phyloP scores from a whole-genome alignment of 352 stramenopile genomes.

The Phytophthora boehmeriae region DNA sequence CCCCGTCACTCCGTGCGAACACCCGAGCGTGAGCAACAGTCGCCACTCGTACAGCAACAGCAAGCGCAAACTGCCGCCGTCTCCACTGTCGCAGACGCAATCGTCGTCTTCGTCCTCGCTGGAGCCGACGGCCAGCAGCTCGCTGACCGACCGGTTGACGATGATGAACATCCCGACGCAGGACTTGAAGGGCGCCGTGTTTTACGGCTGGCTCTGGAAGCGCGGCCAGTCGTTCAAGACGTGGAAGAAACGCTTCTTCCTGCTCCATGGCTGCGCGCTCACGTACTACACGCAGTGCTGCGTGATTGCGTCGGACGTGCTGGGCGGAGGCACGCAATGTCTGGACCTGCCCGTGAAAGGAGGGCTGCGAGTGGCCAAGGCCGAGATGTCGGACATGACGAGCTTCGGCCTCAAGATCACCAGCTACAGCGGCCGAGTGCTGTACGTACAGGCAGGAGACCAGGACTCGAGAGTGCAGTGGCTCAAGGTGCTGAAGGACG shows the following conservation, averaged over 20 bases:
- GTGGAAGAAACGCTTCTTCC: slow-evolving; percentile 84
- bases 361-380: slow-evolving; percentile 55
- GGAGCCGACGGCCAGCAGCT: slow-evolving; percentile 14
- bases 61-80: slow-evolving; percentile 34
- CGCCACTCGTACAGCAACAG: slow-evolving; percentile 22
- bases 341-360: slow-evolving; percentile 64
- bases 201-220: slow-evolving; percentile 84
- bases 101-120: slow-evolving; percentile 30
- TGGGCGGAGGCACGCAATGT: slow-evolving; percentile 57
- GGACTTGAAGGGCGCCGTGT: slow-evolving; percentile 58
- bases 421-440: slow-evolving; percentile 62
- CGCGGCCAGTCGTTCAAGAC: slow-evolving; percentile 75
- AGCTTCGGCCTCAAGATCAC: slow-evolving; percentile 63
- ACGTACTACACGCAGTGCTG: slow-evolving; percentile 80
- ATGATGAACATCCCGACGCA: slow-evolving; percentile 72
- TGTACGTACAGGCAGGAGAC: slow-evolving; percentile 67
- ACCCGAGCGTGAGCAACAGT: slow-evolving; percentile 32
- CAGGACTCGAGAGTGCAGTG: slow-evolving; percentile 49
- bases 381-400: slow-evolving; percentile 50
- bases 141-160: slow-evolving; percentile 59
- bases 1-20: slow-evolving; percentile 26
- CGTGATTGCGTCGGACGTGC: slow-evolving; percentile 60
- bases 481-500: slow-evolving; percentile 60
- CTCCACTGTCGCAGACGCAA: slow-evolving; percentile 32
- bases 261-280: slow-evolving; percentile 65